phyloP scores from a whole-genome alignment of 129 eudicot genomes.

The Helianthus annuus region HanXRQr2.0-SUNRISE NC_035438.2:21838733-21839232 shows the following conservation, averaged over 20 bases:
- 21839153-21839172: no score
- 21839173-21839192: no score
- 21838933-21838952: slow-evolving; percentile 25
- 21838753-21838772: slow-evolving; percentile 23
- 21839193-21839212: no score
- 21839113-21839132: no score
- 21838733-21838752: slow-evolving; percentile 17
- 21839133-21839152: no score
- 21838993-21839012: not conserved
- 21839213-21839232: no score
- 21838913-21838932: slow-evolving; percentile 17
- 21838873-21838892: slow-evolving; percentile 28
- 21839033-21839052: no score
- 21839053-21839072: no score
- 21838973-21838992: not conserved
- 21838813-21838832: slow-evolving; percentile 33
- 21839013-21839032: no score
- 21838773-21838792: slow-evolving; percentile 28
- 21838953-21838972: slow-evolving; percentile 10
- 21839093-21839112: no score
- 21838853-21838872: slow-evolving; percentile 27
- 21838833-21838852: slow-evolving; percentile 27
- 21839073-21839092: no score
- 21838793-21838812: slow-evolving; percentile 33
- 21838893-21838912: slow-evolving; percentile 29